phyloP scores from a whole-genome alignment of 495 filamentous ascomycete species.

The Penicillium crystallinum region DNA sequence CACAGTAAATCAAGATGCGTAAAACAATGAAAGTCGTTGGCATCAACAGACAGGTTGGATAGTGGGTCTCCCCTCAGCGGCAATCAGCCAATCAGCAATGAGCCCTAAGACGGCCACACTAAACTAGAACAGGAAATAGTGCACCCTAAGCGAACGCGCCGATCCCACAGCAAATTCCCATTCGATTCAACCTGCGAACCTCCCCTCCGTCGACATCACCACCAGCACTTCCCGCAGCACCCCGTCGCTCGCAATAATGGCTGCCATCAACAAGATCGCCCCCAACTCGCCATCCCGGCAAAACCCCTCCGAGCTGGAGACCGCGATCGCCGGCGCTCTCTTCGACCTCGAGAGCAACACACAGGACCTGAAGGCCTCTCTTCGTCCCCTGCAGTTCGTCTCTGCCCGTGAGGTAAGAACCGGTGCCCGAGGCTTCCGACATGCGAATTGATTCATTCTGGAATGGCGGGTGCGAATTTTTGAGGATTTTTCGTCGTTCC shows the following conservation, averaged over 20 bases:
- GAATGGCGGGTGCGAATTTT: conserved; percentile 16
- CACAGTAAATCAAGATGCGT: not conserved
- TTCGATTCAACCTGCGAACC: conserved; percentile 29
- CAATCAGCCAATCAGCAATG: not conserved
- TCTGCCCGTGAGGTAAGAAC: conserved; percentile 95
- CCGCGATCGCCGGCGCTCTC: conserved; percentile 86
- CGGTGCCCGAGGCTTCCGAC: conserved; percentile 7
- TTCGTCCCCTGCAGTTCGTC: conserved; percentile 94
- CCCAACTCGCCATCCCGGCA: conserved; percentile 88
- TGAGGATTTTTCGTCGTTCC: conserved; percentile 5
- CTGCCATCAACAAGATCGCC: conserved; percentile 95
- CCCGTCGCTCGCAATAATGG: conserved; percentile 48
- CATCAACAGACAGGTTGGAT: conserved; percentile 8
- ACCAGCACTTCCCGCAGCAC: conserved; percentile 39
- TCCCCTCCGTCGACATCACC: conserved; percentile 31
- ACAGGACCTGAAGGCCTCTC: conserved; percentile 84
- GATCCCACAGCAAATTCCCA: conserved; percentile 42
- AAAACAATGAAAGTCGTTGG: not conserved
- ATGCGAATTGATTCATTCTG: conserved; percentile 10
- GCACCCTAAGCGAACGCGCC: conserved; percentile 39
- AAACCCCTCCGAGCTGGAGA: conserved; percentile 93
- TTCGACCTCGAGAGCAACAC: conserved; percentile 98
- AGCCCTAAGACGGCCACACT: conserved; percentile 16
- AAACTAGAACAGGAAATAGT: conserved; percentile 23
- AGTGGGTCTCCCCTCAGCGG: not conserved